Evolutionary conservation across 257 asterid genomes (phyloP).

Genomic region (Hygrophila difformis): DNA sequence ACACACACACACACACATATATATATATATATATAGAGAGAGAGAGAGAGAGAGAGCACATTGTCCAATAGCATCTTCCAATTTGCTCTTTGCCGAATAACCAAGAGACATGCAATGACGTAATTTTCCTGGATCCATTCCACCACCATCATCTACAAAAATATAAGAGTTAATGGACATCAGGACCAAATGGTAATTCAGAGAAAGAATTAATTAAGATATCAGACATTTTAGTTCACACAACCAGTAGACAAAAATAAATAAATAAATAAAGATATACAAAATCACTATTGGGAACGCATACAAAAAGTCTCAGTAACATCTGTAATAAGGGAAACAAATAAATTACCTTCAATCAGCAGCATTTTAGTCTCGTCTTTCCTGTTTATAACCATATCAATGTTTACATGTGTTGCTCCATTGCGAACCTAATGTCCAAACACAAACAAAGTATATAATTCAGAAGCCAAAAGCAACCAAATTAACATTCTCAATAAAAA

Average conservation of each 20-base stretch:
- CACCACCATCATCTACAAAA: conserved; percentile 81
- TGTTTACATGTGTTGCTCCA: conserved; percentile 78
- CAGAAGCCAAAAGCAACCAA: background rate
- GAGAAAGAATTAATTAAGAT: background rate
- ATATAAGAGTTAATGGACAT: conserved; percentile 8
- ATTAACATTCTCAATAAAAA: conserved; percentile 2
- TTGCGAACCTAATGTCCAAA: conserved; percentile 45
- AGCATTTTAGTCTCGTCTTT: conserved; percentile 85
- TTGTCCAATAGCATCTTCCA: conserved; percentile 84
- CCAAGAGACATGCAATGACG: conserved; percentile 98
- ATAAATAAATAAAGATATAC: background rate
- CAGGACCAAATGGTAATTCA: background rate
- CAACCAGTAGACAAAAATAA: background rate
- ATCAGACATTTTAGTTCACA: background rate
- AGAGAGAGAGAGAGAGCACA: conserved; percentile 37
- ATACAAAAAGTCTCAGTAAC: conserved; percentile 1
- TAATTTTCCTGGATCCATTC: conserved; percentile 88
- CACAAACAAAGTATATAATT: background rate
- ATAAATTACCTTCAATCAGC: conserved; percentile 63
- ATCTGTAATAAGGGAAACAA: background rate
- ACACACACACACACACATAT: no score
- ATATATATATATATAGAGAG: no score
- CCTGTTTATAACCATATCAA: conserved; percentile 70
- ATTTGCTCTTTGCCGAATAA: conserved; percentile 80
- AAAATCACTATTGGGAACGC: no score